Evolutionary conservation across 495 filamentous ascomycete species (phyloP), one percentile per base, ranked within the genome.

Genomic region (Xylaria castorea): DNA sequence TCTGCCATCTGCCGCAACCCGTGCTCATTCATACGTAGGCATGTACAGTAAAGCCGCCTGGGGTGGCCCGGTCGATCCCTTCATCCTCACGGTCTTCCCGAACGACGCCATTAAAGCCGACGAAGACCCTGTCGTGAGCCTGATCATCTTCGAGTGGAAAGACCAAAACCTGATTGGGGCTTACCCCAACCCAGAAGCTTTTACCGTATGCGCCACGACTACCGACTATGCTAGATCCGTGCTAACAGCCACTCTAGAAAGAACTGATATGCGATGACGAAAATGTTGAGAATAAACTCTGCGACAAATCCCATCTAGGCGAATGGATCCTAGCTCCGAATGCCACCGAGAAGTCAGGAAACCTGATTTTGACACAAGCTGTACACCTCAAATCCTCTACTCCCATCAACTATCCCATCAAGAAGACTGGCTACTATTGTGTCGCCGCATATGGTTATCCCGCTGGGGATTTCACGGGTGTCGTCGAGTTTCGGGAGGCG

Each of bases 371-470:
- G 50, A 95, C 94, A 63, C 80, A 92, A 80, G 92, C 93, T 20
- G 84, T 98, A 67, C 90, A 98, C 80, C 87, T 98, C 38, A 96
- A 93, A 75, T 84, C 93, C 72, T 87, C 92, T 8, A 75, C 73
- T 11, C 88, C 92, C 1, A 88, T 97, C 81, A 91, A 92, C 38
- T 99, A 98, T 75, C 86, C 86, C 20, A 91, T 98, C 57, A 89
- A 89, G 67, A 92, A 91, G 79, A 99, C 96, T 1, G 96, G 96
- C 44, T 99, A 97, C 84, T 99, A 97, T 83, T 99, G 96, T 75
- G 93, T 99, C 65, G 89, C 92, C 73, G 93, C 94, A 27, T 90
- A 89, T 74, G 85, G 85, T 34, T 94, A 87, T 78, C 86, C 85
- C 38, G 84, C 85, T n/a, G 82, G 84, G 11, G 77, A 87, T 36